These are phyloP conservation scores for Parsonsia alboflavescens DNA, from an alignment of 257 asterid species.

Conservation along the genomic window DNA sequence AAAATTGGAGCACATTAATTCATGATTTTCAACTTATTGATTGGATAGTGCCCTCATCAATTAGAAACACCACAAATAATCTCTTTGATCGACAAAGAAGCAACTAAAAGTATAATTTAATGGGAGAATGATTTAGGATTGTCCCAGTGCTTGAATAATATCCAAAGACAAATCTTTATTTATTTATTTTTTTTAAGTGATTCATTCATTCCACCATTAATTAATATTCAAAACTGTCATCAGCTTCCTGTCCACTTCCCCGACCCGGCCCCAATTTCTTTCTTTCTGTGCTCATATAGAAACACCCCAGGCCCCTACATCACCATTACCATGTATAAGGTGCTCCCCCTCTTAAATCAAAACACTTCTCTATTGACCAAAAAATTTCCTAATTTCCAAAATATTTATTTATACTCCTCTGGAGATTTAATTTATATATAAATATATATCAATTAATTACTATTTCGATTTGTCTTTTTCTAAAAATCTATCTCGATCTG, in stretches of 20 bases:
- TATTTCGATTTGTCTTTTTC: too few relatives aligned
- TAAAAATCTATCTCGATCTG: too few relatives aligned
- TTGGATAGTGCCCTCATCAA: constrained; percentile 16
- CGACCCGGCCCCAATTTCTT: neutral
- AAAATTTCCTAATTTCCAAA: too few relatives aligned
- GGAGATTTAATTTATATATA: too few relatives aligned
- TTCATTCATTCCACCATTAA: constrained; percentile 16
- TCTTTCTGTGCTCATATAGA: too few relatives aligned
- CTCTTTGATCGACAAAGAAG: constrained; percentile 19
- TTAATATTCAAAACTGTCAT: constrained; percentile 6
- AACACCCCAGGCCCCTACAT: too few relatives aligned
- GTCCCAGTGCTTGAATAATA: constrained; percentile 20
- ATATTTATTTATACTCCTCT: too few relatives aligned
- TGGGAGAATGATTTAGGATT: neutral
- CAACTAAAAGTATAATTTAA: constrained; percentile 12
- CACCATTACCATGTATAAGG: too few relatives aligned
- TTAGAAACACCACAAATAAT: constrained; percentile 20
- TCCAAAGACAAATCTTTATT: constrained; percentile 15
- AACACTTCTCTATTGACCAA: too few relatives aligned
- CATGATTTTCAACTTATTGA: neutral
- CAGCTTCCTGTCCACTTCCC: constrained; percentile 13
- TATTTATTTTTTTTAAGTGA: constrained; percentile 14
- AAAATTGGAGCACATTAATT: neutral
- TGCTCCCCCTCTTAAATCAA: too few relatives aligned
- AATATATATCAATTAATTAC: too few relatives aligned